Evolutionary conservation across 1,139 yeast genomes (phyloP).

Genomic region (Starmera stellimalicola): DNA sequence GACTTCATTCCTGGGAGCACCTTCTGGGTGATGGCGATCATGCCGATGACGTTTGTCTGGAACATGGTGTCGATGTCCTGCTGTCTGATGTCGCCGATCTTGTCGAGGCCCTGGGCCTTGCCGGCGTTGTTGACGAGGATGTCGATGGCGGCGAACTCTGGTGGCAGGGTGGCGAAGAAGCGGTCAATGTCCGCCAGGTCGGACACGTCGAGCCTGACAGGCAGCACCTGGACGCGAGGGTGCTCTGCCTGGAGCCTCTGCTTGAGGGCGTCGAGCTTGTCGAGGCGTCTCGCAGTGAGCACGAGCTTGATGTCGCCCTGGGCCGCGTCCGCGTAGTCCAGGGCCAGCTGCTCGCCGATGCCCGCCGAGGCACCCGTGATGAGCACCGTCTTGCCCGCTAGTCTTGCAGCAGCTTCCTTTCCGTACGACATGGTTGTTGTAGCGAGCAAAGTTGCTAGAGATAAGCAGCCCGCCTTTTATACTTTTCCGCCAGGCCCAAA

Average conservation of each 20-base stretch:
- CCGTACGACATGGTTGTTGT: slow-evolving; percentile 39
- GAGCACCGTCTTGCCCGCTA: slow-evolving; percentile 39
- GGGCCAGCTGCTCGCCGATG: slow-evolving; percentile 60
- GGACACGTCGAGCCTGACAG: slow-evolving; percentile 41
- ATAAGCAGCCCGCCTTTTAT: too few species aligned
- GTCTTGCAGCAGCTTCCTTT: slow-evolving; percentile 41
- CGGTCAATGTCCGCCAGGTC: slow-evolving; percentile 33
- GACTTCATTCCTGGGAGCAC: slow-evolving; percentile 45
- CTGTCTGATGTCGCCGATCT: slow-evolving; percentile 42
- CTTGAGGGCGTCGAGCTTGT: slow-evolving; percentile 34
- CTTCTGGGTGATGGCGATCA: slow-evolving; percentile 52
- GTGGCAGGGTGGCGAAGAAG: slow-evolving; percentile 35
- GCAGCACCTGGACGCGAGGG: slow-evolving; percentile 34
- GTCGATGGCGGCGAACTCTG: slow-evolving; percentile 37
- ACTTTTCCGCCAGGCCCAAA: too few species aligned
- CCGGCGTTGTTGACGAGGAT: slow-evolving; percentile 69
- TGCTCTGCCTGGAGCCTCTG: slow-evolving; percentile 30
- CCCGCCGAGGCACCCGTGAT: slow-evolving; percentile 77
- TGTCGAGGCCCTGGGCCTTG: slow-evolving; percentile 53
- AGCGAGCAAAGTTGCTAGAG: too few species aligned
- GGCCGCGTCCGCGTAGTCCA: slow-evolving; percentile 52
- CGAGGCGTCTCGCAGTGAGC: slow-evolving; percentile 53
- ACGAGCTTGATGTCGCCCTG: slow-evolving; percentile 51
- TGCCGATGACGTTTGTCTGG: slow-evolving; percentile 56
- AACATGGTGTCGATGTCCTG: slow-evolving; percentile 50